Percentiles rank a stretch among this genome's conserved stretches.
Conservation (phyloP, 305 asterid species). For the Solanum hybrid region DNA sequence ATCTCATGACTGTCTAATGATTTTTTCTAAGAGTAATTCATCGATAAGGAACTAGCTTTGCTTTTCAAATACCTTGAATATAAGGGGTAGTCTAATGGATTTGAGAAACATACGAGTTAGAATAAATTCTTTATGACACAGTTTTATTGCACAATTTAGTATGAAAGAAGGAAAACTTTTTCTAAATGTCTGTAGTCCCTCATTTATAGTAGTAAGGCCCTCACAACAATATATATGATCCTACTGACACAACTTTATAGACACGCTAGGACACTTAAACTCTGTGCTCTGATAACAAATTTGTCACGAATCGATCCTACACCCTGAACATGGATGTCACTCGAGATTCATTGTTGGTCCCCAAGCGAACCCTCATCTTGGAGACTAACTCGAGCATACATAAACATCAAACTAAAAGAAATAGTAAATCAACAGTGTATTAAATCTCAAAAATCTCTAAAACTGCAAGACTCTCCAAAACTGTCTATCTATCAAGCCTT, state of each 20-base stretch:
- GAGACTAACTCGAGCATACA: not conserved
- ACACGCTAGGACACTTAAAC: not conserved
- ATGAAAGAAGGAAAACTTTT: not conserved
- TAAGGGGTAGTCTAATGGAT: not conserved
- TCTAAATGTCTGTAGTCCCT: not conserved
- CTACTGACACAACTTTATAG: not conserved
- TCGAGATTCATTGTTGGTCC: not conserved
- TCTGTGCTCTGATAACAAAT: not conserved
- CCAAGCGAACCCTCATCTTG: not conserved
- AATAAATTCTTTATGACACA: not conserved
- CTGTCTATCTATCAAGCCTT: not conserved
- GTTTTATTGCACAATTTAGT: not conserved
- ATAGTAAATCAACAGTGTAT: not conserved
- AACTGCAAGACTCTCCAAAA: not conserved
- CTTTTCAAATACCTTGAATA: not conserved
- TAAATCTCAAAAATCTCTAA: not conserved
- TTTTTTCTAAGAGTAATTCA: not conserved
- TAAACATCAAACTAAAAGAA: not conserved
- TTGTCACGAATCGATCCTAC: not conserved
- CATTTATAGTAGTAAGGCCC: not conserved
- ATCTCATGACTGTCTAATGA: not conserved
- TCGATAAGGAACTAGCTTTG: not conserved
- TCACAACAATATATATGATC: not conserved
- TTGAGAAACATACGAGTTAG: not conserved
- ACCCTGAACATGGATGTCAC: not conserved